Percentiles rank a stretch among this genome's conserved stretches.
Evolutionary conservation across 495 filamentous ascomycete genomes (phyloP).

Genomic region (Trichoderma erinaceum): DNA sequence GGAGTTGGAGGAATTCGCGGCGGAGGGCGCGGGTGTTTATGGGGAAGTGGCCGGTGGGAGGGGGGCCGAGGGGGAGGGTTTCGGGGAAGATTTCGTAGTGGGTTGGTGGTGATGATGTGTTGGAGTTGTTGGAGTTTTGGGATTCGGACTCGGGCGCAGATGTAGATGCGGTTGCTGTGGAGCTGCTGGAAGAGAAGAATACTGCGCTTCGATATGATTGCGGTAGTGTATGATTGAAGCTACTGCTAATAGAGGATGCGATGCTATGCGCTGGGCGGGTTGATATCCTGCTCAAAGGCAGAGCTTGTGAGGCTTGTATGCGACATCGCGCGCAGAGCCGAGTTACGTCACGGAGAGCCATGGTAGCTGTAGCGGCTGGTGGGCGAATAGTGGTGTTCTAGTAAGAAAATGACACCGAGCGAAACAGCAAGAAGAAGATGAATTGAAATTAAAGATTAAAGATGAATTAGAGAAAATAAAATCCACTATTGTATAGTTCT

Average conservation of each 20-base stretch:
- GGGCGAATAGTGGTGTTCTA: not conserved
- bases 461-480: no score
- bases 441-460: no score
- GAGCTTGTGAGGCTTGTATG: not conserved
- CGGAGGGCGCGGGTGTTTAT: constrained; percentile 64
- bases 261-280: not conserved
- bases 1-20: constrained; percentile 78
- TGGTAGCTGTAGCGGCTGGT: not conserved
- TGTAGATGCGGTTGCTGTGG: not conserved
- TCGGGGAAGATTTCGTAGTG: constrained; percentile 84
- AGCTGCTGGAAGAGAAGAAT: constrained; percentile 5
- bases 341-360: not conserved
- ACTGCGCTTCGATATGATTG: not conserved
- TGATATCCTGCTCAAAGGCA: not conserved
- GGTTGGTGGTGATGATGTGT: constrained; percentile 4
- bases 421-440: no score
- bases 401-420: no score
- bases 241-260: not conserved
- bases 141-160: not conserved
- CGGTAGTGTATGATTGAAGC: not conserved
- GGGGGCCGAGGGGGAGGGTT: constrained; percentile 73
- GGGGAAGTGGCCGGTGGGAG: constrained; percentile 68
- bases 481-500: no score
- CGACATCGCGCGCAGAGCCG: constrained; percentile 11
- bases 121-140: not conserved